Conservation (phyloP, 352 stramenopile genomes). For the Pythium apleroticum region DNA sequence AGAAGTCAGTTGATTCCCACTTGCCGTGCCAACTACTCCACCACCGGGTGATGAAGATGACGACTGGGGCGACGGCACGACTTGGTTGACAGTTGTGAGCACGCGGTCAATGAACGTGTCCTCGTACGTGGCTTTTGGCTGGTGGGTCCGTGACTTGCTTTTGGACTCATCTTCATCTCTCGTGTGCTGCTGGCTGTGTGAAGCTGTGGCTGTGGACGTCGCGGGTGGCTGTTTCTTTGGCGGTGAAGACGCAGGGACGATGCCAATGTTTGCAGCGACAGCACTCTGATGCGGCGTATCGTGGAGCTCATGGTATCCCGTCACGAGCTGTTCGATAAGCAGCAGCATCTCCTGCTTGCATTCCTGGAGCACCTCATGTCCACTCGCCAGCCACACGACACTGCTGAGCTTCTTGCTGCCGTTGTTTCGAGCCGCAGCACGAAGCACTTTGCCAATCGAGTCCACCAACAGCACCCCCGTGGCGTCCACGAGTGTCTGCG, state of each 20-base stretch:
- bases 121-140: constrained; percentile 56
- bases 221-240: constrained; percentile 23
- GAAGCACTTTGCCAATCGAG: constrained; percentile 81
- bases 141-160: constrained; percentile 10
- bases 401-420: constrained; percentile 33
- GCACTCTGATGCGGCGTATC: constrained; percentile 47
- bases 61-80: constrained; percentile 18
- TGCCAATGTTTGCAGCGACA: background rate
- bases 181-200: background rate
- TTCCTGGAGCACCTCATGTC: constrained; percentile 95
- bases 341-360: constrained; percentile 81
- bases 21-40: no score
- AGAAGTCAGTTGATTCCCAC: constrained; percentile 32
- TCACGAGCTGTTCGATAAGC: constrained; percentile 93
- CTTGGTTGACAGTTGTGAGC: constrained; percentile 60
- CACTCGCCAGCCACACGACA: constrained; percentile 86
- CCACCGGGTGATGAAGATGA: background rate
- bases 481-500: constrained; percentile 62
- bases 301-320: constrained; percentile 92
- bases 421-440: constrained; percentile 9
- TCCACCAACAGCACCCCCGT: constrained; percentile 58
- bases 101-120: constrained; percentile 89
- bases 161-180: constrained; percentile 22
- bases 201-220: constrained; percentile 13
- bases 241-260: background rate